Base-by-base conservation (phyloP, 2,329 filamentous ascomycete genomes). In the Xylariaceae sp. region DNA sequence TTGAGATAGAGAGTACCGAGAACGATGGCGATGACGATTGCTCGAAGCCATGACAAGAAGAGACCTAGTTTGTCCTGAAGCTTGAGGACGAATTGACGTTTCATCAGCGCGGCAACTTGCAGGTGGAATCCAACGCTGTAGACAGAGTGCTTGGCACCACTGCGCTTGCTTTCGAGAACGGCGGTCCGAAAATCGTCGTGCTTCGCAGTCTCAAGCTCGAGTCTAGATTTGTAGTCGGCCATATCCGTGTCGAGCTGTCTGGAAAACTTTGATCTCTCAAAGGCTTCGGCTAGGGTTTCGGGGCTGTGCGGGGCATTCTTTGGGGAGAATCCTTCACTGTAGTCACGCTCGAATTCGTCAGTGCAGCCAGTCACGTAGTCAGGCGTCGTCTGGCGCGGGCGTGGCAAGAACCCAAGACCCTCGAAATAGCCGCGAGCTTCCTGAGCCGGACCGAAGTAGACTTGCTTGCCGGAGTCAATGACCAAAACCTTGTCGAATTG, bases 401-500 rank as follows among this genome's bases (percentile, higher is more conserved):
- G 85, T 6, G 83, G 77, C 5, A 81, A 72, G 60, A 89, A 93
- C 0, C 88, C 88, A 1, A 93, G 76, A 2, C 77, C 69, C 59
- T 92, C 87, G 49, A 93, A 92, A 63, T 92, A 92, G 39, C 66
- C 67, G 21, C 86, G 75, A 1, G 88, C 88, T 51, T 86, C 79
- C 1, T 73, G 65, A 0, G 79, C 69, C 0, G 83, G 83, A 1
- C 88, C 88, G 48, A 87, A 90, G 67, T 82, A 93, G 25, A 88
- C 85, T 62, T 90, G 83, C 22, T 77, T 79, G 2, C 88, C 88
- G 33, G 79, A 77, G 50, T 91, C 85, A 44, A 93, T 86, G 27
- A 91, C 85, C 58, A 94, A 71, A 11, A 93, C 87, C 65, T 92
- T 93, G 71, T 94, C 88, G 50, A 92, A 91, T 25, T 83, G 79